A percentile compares a stretch with the other conserved stretches of the same genome.
Conservation (phyloP, 176 grass and related monocot species). For the Oryza officinalis region DNA sequence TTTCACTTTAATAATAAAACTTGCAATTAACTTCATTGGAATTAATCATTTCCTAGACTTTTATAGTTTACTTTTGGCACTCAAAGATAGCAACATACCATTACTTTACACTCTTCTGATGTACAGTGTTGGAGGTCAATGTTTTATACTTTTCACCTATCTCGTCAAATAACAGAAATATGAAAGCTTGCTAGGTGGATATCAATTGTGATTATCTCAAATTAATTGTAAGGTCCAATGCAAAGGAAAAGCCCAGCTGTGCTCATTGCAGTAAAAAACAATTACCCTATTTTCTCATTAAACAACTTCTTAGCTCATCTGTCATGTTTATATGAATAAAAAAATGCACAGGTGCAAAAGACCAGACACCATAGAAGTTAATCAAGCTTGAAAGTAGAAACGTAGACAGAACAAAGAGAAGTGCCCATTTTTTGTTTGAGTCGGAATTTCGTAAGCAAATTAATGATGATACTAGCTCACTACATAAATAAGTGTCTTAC, state of each 20-base stretch:
- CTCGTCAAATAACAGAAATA: neutral
- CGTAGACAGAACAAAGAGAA: neutral
- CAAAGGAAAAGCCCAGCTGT: neutral
- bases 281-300: neutral
- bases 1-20: neutral
- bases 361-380: neutral
- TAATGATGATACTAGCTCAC: neutral
- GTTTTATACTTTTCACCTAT: neutral
- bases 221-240: neutral
- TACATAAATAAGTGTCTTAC: constrained; percentile 46
- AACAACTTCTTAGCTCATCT: neutral
- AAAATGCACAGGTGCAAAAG: neutral
- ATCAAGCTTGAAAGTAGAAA: neutral
- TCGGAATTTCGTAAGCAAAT: neutral
- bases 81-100: no score
- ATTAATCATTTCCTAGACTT: neutral
- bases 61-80: neutral
- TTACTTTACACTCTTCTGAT: no score
- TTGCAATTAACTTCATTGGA: neutral
- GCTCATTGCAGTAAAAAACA: neutral
- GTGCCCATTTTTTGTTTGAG: no score
- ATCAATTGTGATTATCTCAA: neutral
- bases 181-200: neutral
- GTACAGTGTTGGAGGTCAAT: neutral
- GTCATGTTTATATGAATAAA: neutral